Evolutionary conservation across 1,284 basidiomycete genomes (phyloP).

Genomic region (Boletellus deceptivus): DNA sequence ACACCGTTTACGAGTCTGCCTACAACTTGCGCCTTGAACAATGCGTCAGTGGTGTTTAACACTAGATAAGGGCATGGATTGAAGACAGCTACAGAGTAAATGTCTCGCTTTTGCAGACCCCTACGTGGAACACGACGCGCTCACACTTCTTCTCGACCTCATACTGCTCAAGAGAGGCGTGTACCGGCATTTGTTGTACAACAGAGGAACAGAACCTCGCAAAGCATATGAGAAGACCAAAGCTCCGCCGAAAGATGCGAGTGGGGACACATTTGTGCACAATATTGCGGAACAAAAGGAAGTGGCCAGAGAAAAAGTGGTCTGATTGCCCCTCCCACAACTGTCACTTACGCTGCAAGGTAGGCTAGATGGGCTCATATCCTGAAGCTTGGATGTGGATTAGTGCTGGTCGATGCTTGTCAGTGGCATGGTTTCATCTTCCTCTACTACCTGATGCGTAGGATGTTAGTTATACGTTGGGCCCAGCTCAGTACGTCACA

Average conservation of each 20-base stretch:
- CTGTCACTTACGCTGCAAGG: constrained; percentile 35
- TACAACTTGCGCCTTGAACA: constrained; percentile 80
- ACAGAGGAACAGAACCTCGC: constrained; percentile 68
- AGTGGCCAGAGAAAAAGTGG: constrained; percentile 26
- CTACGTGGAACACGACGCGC: constrained; percentile 83
- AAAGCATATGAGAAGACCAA: constrained; percentile 29
- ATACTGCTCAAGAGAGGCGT: constrained; percentile 86
- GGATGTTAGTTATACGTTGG: constrained; percentile 67
- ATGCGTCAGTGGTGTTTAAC: constrained; percentile 49
- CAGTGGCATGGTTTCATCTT: constrained; percentile 28
- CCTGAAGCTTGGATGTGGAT: constrained; percentile 51
- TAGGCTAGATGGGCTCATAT: constrained; percentile 60
- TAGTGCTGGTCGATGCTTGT: constrained; percentile 71
- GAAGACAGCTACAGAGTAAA: constrained; percentile 39
- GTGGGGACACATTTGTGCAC: background rate
- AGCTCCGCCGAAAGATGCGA: background rate
- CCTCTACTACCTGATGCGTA: constrained; percentile 8
- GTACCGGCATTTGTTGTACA: constrained; percentile 88
- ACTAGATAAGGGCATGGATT: constrained; percentile 3
- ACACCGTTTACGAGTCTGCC: constrained; percentile 83
- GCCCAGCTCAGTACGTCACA: constrained; percentile 53
- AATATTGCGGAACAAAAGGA: constrained; percentile 1
- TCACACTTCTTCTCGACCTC: constrained; percentile 80
- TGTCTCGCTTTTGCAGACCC: constrained; percentile 82
- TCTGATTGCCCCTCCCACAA: background rate